A percentile compares a stretch with the other conserved stretches of the same genome.
These are phyloP conservation scores for Galium porrigens DNA, from an alignment of 305 asterid genomes.

Conservation along the genomic window DNA sequence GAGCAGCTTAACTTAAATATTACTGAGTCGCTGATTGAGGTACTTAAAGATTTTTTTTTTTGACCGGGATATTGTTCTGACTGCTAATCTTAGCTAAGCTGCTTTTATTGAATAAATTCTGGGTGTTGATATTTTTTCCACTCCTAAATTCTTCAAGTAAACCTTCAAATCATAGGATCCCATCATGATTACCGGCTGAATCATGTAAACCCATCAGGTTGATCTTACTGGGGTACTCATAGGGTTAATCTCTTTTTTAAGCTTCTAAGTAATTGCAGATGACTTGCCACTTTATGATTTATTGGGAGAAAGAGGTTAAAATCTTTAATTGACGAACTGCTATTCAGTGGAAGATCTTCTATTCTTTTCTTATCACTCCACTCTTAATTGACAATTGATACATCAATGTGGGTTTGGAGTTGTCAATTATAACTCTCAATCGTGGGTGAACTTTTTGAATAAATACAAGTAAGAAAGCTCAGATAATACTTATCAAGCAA, in stretches of 20 bases:
- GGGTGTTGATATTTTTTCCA: background rate
- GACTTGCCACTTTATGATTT: background rate
- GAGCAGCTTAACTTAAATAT: constrained; percentile 67
- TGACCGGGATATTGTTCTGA: background rate
- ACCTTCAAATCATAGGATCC: background rate
- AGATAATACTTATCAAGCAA: background rate
- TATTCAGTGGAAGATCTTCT: background rate
- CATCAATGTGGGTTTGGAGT: background rate
- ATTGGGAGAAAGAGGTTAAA: background rate
- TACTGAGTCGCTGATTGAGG: constrained; percentile 84
- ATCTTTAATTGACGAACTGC: background rate
- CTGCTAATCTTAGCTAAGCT: background rate
- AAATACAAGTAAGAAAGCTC: background rate
- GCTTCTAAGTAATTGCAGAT: background rate
- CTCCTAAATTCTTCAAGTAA: background rate
- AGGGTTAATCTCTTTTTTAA: background rate
- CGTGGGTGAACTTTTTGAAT: too few species aligned
- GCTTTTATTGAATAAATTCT: background rate
- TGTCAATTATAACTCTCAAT: background rate
- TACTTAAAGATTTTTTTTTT: constrained; percentile 14
- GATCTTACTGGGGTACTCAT: background rate
- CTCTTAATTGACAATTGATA: background rate
- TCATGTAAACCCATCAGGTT: background rate
- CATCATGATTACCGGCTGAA: background rate
- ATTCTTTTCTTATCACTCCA: background rate